Conservation (phyloP, 1,284 basidiomycete genomes). For the Ceratorhiza oryzae-sativae region DNA sequence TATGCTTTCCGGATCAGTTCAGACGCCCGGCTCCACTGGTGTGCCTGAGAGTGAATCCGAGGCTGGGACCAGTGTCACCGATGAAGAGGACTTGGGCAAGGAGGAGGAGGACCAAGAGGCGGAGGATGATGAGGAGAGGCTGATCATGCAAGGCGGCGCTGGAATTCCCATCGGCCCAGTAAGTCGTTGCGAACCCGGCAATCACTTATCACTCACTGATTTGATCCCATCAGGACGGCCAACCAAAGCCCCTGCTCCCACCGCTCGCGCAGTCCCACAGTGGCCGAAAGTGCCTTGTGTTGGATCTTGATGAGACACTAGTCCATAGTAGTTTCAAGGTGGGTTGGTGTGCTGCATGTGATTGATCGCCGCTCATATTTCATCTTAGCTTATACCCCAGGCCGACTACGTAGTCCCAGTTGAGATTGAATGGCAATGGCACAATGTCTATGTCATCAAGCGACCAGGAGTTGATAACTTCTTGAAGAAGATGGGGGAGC, state of each 20-base stretch:
- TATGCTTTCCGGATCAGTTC: slow-evolving; percentile 71
- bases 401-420: slow-evolving; percentile 99
- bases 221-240: slow-evolving; percentile 68
- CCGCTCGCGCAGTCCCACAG: slow-evolving; percentile 74
- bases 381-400: slow-evolving; percentile 82
- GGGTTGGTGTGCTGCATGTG: slow-evolving; percentile 42
- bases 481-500: slow-evolving; percentile 95
- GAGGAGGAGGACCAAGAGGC: slow-evolving; percentile 60
- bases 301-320: slow-evolving; percentile 95
- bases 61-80: slow-evolving; percentile 54
- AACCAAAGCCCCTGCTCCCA: slow-evolving; percentile 83
- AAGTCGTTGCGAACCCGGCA: slow-evolving; percentile 49
- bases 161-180: slow-evolving; percentile 83
- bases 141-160: slow-evolving; percentile 81
- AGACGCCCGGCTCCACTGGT: slow-evolving; percentile 71
- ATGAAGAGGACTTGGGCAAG: slow-evolving; percentile 60
- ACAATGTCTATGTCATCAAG: slow-evolving; percentile 99
- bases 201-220: slow-evolving; percentile 30
- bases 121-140: slow-evolving; percentile 78
- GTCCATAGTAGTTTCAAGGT: slow-evolving; percentile 95
- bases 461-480: slow-evolving; percentile 98
- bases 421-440: slow-evolving; percentile 97
- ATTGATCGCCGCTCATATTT: slow-evolving; percentile 21
- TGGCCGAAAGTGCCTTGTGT: slow-evolving; percentile 90
- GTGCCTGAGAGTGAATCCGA: slow-evolving; percentile 50